These are phyloP conservation scores for Lipomyces yamanashiensis DNA, from an alignment of 805 yeast species.

Conservation along the genomic window DNA sequence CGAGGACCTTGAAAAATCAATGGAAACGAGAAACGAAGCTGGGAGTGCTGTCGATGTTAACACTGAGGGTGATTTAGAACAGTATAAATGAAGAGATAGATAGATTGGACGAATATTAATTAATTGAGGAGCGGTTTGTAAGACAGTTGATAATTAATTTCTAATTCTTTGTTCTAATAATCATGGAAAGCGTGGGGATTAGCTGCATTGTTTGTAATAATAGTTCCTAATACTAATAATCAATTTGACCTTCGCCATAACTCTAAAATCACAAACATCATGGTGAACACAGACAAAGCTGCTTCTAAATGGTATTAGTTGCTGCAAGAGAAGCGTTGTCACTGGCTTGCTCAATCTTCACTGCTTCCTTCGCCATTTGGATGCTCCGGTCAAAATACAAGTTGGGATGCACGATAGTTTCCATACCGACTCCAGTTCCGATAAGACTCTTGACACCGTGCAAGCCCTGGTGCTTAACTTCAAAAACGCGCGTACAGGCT, in stretches of 20 bases:
- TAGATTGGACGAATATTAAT: neutral
- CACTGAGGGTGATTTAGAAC: neutral
- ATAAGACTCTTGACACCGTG: slow-evolving; percentile 35
- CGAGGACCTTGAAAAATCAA: neutral
- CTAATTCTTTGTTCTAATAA: neutral
- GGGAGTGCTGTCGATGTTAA: neutral
- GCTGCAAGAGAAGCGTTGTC: neutral
- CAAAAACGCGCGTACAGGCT: slow-evolving; percentile 91
- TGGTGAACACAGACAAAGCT: neutral
- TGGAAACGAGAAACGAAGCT: neutral
- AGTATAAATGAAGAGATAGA: neutral
- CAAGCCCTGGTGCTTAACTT: slow-evolving; percentile 58
- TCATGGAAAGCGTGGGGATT: neutral
- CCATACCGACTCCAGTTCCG: slow-evolving; percentile 49
- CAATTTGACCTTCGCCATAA: neutral
- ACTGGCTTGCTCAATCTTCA: slow-evolving; percentile 9
- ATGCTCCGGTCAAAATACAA: slow-evolving; percentile 71
- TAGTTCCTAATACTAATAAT: too few species aligned
- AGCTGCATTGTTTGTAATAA: neutral
- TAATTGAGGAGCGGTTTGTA: neutral
- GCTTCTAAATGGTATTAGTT: neutral
- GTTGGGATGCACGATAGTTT: slow-evolving; percentile 82
- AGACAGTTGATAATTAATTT: neutral
- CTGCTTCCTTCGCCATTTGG: slow-evolving; percentile 20
- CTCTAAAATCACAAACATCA: neutral